Percentiles rank a stretch among this genome's conserved stretches.
Conservation (phyloP, 208 protist genomes). For the Naegleria gruberi region DNA sequence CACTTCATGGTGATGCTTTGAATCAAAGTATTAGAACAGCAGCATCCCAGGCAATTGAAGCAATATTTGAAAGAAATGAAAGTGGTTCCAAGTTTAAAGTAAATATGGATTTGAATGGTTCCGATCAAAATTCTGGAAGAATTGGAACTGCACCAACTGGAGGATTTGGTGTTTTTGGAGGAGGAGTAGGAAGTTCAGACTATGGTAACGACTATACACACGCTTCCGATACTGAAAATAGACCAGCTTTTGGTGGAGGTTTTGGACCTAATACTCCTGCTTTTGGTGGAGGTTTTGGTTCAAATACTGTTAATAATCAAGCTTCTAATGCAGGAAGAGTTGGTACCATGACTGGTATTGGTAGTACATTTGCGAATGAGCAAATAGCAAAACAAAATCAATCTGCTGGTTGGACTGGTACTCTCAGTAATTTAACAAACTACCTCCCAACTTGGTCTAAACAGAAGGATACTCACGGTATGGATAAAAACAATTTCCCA, state of each 20-base stretch:
- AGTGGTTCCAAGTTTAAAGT: neutral
- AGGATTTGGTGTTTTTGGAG: neutral
- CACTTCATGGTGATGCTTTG: slow-evolving; percentile 46
- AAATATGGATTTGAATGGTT: neutral
- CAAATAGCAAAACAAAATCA: neutral
- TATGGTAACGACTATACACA: neutral
- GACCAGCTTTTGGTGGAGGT: neutral
- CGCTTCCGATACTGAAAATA: neutral
- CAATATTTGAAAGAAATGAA: slow-evolving; percentile 39
- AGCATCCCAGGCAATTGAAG: slow-evolving; percentile 48
- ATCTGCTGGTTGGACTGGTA: neutral
- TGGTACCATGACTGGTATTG: neutral
- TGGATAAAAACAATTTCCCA: neutral
- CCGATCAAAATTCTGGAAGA: neutral
- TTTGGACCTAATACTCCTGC: neutral
- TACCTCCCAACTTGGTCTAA: neutral
- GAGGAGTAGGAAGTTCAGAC: neutral
- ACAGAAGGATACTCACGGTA: neutral
- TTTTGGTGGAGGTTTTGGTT: neutral
- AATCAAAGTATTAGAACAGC: slow-evolving; percentile 56
- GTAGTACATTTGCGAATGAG: neutral
- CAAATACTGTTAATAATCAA: neutral
- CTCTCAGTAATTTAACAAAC: neutral
- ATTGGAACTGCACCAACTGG: neutral
- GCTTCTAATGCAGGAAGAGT: neutral